Evolutionary conservation across 2,329 filamentous ascomycete genomes (phyloP).

Genomic region (Pyricularia sp.): DNA sequence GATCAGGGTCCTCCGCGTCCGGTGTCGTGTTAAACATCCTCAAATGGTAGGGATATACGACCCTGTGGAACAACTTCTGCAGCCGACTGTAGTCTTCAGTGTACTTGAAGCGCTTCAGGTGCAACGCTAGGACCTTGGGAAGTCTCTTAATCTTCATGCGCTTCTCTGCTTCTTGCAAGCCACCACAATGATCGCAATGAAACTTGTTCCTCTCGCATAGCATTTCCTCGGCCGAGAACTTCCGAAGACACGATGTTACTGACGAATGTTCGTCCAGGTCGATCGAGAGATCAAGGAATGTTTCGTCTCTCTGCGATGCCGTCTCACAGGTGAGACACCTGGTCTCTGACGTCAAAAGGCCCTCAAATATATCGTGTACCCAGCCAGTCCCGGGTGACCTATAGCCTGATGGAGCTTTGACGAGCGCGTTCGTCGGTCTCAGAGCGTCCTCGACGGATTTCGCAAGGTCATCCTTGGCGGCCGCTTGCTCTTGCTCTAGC

Average conservation of each 20-base stretch:
- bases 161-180: slow-evolving; percentile 95
- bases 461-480: slow-evolving; percentile 30
- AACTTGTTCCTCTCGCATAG: slow-evolving; percentile 98
- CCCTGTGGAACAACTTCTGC: slow-evolving; percentile 93
- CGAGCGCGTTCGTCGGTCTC: slow-evolving; percentile 22
- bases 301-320: slow-evolving; percentile 87
- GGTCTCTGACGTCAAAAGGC: slow-evolving; percentile 88
- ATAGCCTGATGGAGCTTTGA: slow-evolving; percentile 26
- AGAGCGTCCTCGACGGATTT: slow-evolving; percentile 40
- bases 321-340: slow-evolving; percentile 95
- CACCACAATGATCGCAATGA: slow-evolving; percentile 94
- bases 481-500: slow-evolving; percentile 26
- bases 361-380: slow-evolving; percentile 97
- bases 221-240: slow-evolving; percentile 98
- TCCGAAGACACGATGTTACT: slow-evolving; percentile 86
- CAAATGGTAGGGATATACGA: slow-evolving; percentile 94
- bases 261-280: slow-evolving; percentile 93
- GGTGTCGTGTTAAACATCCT: slow-evolving; percentile 97
- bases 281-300: slow-evolving; percentile 91
- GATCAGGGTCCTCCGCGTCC: slow-evolving; percentile 85
- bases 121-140: slow-evolving; percentile 82
- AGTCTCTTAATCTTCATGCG: slow-evolving; percentile 97
- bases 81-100: slow-evolving; percentile 89
- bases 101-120: slow-evolving; percentile 97
- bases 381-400: slow-evolving; percentile 64